Evolutionary conservation across 306 rosid genomes (phyloP), one percentile per base, ranked within the genome.

Genomic region (Echinosophora koreensis): DNA sequence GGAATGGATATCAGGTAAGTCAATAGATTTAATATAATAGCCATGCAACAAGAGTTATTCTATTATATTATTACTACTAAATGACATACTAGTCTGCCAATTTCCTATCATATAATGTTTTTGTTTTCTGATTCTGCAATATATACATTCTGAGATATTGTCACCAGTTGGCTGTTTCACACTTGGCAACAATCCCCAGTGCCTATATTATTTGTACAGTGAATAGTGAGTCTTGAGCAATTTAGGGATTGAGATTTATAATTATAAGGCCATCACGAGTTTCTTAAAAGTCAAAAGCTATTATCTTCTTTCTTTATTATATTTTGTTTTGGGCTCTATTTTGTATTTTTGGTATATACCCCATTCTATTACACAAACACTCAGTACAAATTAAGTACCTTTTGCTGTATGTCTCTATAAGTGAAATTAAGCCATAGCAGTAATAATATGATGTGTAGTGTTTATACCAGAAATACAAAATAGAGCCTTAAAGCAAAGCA

Each of bases 1-100:
- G 97, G 98, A 92, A 87, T 82, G 88, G 89, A 46, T 92, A 84
- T 86, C 97, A 83, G 98, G 98, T 95, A 84, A 65, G 47, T 70
- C 38, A 50, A 28, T 67, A 17, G 35, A 64, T 46, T 69, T 30
- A 14, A 46, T 4, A 55, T 69, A 18, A 58, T 52, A 84, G 28
- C 55, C 30, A 35, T 68, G 39, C 55, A 67, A 51, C 44, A 49
- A 66, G 38, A 50, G 51, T 28, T 16, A 28, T 64, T 72, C 27
- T 69, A 41, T 74, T 46, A 15, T 69, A 27, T 35, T 37, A 30
- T 30, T 3, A 30, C 37, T 74, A 2, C 57, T 30, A 38, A 34
- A 16, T 30, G 39, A 41, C 61, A 63, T 56, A 37, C 68, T 77
- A 8, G 54, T 73, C 50, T 67, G 11, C 62, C 66, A 41, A 59